A percentile compares a stretch with the other conserved stretches of the same genome.
Conservation (phyloP, 257 asterid genomes). For the Verbena officinalis region DNA sequence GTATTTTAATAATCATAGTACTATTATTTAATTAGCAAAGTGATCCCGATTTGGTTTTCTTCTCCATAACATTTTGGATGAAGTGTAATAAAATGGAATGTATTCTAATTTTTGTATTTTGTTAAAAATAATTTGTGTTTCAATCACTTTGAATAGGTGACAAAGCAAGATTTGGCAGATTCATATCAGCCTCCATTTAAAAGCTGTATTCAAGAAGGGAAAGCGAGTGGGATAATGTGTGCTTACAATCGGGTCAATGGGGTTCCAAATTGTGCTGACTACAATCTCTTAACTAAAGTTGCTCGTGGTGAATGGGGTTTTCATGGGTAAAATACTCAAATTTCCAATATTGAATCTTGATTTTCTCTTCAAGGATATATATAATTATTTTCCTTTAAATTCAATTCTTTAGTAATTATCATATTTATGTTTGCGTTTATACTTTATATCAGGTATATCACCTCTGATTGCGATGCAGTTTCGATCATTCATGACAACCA, state of each 20-base stretch:
- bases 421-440: not conserved
- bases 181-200: conserved; percentile 89
- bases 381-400: conserved; percentile 9
- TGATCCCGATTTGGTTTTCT: too few species aligned
- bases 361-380: not conserved
- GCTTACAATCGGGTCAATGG: conserved; percentile 90
- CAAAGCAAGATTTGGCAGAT: conserved; percentile 84
- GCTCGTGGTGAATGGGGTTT: conserved; percentile 83
- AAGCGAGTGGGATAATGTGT: conserved; percentile 96
- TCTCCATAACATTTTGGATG: too few species aligned
- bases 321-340: conserved; percentile 55
- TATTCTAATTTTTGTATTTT: too few species aligned
- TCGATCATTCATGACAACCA: conserved; percentile 54
- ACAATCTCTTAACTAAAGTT: conserved; percentile 61
- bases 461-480: conserved; percentile 87
- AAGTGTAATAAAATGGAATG: too few species aligned
- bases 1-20: too few species aligned
- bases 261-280: conserved; percentile 80
- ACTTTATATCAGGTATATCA: conserved; percentile 60
- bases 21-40: too few species aligned
- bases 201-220: conserved; percentile 66
- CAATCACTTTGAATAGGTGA: conserved; percentile 65
- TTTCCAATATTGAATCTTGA: not conserved
- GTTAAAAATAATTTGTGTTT: too few species aligned
- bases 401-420: not conserved